Evolutionary conservation across 768 basidiomycete genomes (phyloP), one percentile per base, ranked within the genome.

Genomic region (Hortiboletus flavorubellus): DNA sequence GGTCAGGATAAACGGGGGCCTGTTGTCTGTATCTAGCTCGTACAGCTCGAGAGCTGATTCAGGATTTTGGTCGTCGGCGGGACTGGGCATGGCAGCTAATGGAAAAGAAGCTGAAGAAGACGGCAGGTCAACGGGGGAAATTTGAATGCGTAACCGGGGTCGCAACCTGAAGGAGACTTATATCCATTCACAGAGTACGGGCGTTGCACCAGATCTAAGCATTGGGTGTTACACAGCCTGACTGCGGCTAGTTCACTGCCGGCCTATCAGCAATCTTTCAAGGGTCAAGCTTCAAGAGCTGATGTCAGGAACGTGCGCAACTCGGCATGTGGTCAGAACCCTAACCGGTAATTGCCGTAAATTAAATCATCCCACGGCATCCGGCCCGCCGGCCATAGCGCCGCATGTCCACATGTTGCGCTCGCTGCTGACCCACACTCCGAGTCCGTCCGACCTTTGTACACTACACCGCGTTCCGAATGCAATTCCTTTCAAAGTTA

Each of bases 1-100:
- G 3, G 73, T 75, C 30, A 81, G 70, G 26, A 71, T 21, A 58
- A 67, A 81, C 0, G 80, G 73, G 8, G 74, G 75, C 16, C 66
- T 65, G 30, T 59, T 62, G 31, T 68, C 65, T 3, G 60, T 65
- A 47, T 64, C 68, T 14, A 62, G 63, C 39, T 71, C 69, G 51
- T 60, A 67, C 3, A 68, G 43, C 38, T 71, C 67, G 43, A 71
- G 69, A 37, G 65, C 55, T 5, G 54, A 37, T 1, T 29, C 21
- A 0, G 50, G 46, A 6, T 54, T 42, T 42, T 46, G 50, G 5
- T 41, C 41, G 29, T 42, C 42, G 30, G 53, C 31, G 23, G 38
- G 18, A 12, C 34, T 34, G 33, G 29, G 21, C 68, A 70, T 68
- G 53, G 14, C 12, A 4, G 30, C n/a, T 30, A 9, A 8, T 18